These are phyloP conservation scores for Citrullus amarus DNA, from an alignment of 306 rosid genomes.

Conservation along the genomic window DNA sequence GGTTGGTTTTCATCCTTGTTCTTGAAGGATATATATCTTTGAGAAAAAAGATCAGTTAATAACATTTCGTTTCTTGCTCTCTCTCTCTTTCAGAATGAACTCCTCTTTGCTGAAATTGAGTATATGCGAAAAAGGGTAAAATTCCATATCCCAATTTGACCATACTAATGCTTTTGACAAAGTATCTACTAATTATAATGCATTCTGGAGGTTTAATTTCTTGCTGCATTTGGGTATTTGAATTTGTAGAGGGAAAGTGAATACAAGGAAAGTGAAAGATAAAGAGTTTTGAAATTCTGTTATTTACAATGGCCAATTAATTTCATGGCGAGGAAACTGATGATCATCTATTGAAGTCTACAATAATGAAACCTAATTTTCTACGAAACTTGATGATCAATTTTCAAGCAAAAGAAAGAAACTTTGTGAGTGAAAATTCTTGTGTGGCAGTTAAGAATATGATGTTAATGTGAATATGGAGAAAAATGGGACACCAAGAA, in stretches of 20 bases:
- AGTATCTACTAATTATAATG: not conserved
- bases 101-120: conserved; percentile 79
- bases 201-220: no score
- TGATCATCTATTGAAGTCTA: not conserved
- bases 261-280: no score
- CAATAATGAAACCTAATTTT: not conserved
- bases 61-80: not conserved
- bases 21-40: not conserved
- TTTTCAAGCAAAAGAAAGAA: not conserved
- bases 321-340: not conserved
- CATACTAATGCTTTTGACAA: not conserved
- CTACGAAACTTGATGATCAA: not conserved
- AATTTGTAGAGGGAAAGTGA: no score
- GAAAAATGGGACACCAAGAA: not conserved
- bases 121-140: conserved; percentile 77
- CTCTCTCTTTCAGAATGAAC: conserved; percentile 61
- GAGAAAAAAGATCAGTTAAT: not conserved
- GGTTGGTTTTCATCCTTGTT: conserved; percentile 22
- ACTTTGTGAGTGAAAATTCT: not conserved
- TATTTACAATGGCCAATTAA: no score
- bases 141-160: not conserved
- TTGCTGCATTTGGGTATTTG: no score
- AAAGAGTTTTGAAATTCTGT: no score
- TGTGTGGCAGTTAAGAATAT: not conserved
- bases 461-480: not conserved